These are phyloP conservation scores for Botryotinia globosa DNA, from an alignment of 2,329 filamentous ascomycete species.

Conservation along the genomic window DNA sequence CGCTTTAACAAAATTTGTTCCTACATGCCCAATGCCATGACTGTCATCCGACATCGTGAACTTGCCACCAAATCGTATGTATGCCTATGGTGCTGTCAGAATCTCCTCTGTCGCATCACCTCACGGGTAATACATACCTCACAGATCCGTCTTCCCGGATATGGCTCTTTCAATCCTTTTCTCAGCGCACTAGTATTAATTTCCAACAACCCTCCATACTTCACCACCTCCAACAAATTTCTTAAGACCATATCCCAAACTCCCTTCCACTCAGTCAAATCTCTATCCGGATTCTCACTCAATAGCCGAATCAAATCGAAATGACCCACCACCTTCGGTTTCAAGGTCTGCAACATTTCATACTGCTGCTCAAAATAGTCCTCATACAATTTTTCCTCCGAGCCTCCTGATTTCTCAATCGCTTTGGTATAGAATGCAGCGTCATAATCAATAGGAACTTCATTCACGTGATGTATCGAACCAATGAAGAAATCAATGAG, in stretches of 20 bases:
- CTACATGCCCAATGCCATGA: constrained; percentile 82
- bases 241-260: constrained; percentile 74
- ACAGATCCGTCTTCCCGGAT: constrained; percentile 77
- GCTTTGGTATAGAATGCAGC: constrained; percentile 55
- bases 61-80: constrained; percentile 67
- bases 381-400: constrained; percentile 71
- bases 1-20: constrained; percentile 74
- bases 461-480: constrained; percentile 85
- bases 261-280: constrained; percentile 53
- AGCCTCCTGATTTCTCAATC: constrained; percentile 46
- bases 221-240: constrained; percentile 68
- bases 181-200: constrained; percentile 83
- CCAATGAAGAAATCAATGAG: constrained; percentile 87
- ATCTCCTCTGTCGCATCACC: neutral
- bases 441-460: constrained; percentile 88
- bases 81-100: constrained; percentile 45
- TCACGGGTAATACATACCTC: constrained; percentile 41
- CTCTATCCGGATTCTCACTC: constrained; percentile 64
- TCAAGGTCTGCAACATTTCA: constrained; percentile 70
- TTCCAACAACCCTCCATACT: constrained; percentile 81
- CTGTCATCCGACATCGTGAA: constrained; percentile 96
- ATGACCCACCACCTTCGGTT: constrained; percentile 81
- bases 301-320: constrained; percentile 88
- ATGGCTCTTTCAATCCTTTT: constrained; percentile 88
- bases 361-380: constrained; percentile 87